Percentiles rank a stretch among this genome's conserved stretches.
These are phyloP conservation scores for Rhizophora apiculata DNA, from an alignment of 345 rosid species.

Conservation along the genomic window DNA sequence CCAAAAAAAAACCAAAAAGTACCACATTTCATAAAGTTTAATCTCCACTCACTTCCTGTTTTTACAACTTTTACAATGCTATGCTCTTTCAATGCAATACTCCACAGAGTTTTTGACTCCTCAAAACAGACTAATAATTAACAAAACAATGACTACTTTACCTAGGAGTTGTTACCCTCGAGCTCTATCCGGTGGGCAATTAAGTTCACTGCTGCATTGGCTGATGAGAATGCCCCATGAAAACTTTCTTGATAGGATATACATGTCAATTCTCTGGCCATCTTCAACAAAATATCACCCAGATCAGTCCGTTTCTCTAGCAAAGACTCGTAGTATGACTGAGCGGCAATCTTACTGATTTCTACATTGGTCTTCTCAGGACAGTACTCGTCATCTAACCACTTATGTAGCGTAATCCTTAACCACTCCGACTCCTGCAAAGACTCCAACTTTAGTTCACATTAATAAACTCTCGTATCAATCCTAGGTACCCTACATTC, in stretches of 20 bases:
- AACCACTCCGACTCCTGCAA: slow-evolving; percentile 85
- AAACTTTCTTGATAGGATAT: slow-evolving; percentile 82
- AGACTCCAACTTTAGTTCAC: neutral
- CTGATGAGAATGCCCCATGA: slow-evolving; percentile 89
- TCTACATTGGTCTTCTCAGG: slow-evolving; percentile 87
- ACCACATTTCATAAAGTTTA: no score
- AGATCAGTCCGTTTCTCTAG: slow-evolving; percentile 53
- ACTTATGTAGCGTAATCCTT: slow-evolving; percentile 70
- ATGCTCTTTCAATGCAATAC: no score
- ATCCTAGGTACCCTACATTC: no score
- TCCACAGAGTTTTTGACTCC: no score
- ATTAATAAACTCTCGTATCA: no score
- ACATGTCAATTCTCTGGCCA: slow-evolving; percentile 66
- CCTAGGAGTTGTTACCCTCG: slow-evolving; percentile 7
- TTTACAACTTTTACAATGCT: no score
- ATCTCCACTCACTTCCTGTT: no score
- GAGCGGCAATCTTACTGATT: slow-evolving; percentile 73
- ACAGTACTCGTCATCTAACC: slow-evolving; percentile 94
- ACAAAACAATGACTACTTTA: neutral
- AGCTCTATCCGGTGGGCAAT: slow-evolving; percentile 56
- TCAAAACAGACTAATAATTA: neutral
- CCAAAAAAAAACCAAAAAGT: no score
- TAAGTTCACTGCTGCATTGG: slow-evolving; percentile 70
- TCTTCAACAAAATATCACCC: slow-evolving; percentile 71
- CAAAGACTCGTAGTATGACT: slow-evolving; percentile 49